Evolutionary conservation across 2,329 filamentous ascomycete genomes (phyloP), one percentile per base, ranked within the genome.

Genomic region (Tolypocladium tropicale): DNA sequence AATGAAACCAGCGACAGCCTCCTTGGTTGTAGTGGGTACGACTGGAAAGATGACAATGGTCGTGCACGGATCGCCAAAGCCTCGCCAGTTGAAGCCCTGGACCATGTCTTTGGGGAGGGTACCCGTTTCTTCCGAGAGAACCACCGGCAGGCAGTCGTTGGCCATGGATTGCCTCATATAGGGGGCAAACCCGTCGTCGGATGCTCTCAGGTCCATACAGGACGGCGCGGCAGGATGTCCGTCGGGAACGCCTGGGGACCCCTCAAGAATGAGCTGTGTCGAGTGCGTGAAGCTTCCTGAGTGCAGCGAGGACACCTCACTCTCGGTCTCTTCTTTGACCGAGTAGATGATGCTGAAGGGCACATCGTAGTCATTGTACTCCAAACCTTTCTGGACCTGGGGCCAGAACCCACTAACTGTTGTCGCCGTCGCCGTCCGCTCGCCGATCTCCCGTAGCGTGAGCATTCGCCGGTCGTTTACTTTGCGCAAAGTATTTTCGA

Each of bases 381-480:
- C 83, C 37, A 93, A 76, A 1, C 87, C 87, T 54, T 79, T 75
- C 43, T 85, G 76, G 2, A 91, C 84, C 62, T 87, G 80, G 1
- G 76, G 74, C 89, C 89, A 94, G 66, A 93, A 93, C 12, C 76
- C 77, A 64, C 83, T 84, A 2, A 92, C 79, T 58, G 88, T 86
- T 52, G 85, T 79, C n/a, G 89, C 88, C 18, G 81, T 75, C 2
- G 86, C 83, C 5, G 87, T 91, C 57, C 80, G 83, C 69, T 93
- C 88, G 53, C 89, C 88, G 49, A 93, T 82, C 65, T 92, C 88
- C 43, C 87, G 80, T 39, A 94, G 72, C 0, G 87, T 90, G 30
- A 90, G 76, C 89, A 93, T 92, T 51, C 89, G 79, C 55, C 89
- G 76, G 70, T 93, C 89, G 2, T 86, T 88, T 58, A 94, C 84